Evolutionary conservation across 2,329 filamentous ascomycete species (phyloP), one percentile per base, ranked within the genome.

Genomic region (Colletotrichum spinosum): DNA sequence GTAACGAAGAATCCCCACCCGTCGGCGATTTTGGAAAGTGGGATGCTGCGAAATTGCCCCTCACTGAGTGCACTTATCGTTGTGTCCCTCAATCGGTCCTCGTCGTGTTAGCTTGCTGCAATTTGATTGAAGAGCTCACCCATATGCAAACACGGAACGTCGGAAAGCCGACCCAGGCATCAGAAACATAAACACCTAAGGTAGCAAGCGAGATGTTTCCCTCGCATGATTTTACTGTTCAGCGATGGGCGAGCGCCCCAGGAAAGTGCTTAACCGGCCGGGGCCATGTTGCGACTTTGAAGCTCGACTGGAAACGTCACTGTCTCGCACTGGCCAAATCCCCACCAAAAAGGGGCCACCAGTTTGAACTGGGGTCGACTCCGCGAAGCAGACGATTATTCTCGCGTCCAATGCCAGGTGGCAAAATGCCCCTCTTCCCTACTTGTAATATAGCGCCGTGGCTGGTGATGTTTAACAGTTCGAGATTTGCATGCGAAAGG

Each of bases 281-380:
- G 25, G 25, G 25, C 25, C 25, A 25, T 25, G 25, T 25, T 5
- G 25, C 25, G 25, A 5, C 4, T 25, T 25, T 25, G 25, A 25
- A 52, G 60, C 34, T 60, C 48, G 41, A 62, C 52, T 65, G 62
- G 62, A 65, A 65, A 65, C 62, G 48, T 25, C 25, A 25, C 25
- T 25, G 25, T 56, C 58, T 65, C 58, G 58, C 58, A 65, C 58
- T 35, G 53, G 63, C 53, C 48, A 34, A 15, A 25, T 33, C 15
- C 46, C 33, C 38, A 49, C 38, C 37, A 33, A 56, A 13, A 48
- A 51, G 52, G 41, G 39, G 44, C 41, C 46, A 45, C 17, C 17
- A 45, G 39, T 65, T 62, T 65, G 56, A 58, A 65, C 51, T 25
- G 25, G 25, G 25, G 25, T 25, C 25, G 25, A 25, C 39, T 41